Conservation (phyloP, 441 rosid genomes). For the Gossypium trilobum region DNA sequence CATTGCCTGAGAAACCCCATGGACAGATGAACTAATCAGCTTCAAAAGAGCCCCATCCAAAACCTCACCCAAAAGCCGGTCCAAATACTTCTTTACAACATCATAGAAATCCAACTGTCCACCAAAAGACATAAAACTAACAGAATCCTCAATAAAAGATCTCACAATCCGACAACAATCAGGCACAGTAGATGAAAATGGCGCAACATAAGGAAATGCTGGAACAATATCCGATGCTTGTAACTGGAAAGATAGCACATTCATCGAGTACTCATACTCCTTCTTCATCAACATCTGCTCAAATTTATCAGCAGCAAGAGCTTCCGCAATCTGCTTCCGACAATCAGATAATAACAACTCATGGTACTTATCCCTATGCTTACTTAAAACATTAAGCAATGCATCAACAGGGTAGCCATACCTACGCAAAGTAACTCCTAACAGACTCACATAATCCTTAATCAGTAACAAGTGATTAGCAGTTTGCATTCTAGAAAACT, state of each 20-base stretch:
- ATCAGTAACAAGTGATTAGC: slow-evolving; percentile 3
- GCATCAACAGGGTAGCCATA: background rate
- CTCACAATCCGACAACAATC: slow-evolving; percentile 5
- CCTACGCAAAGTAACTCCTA: slow-evolving; percentile 1
- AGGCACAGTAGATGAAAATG: background rate
- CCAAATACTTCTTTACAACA: slow-evolving; percentile 6
- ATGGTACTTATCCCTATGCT: slow-evolving; percentile 8
- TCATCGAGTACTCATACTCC: background rate
- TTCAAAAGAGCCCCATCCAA: slow-evolving; percentile 5
- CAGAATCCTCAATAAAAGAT: background rate
- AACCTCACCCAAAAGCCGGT: background rate
- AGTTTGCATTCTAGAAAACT: slow-evolving; percentile 3
- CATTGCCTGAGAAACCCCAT: background rate
- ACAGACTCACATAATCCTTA: slow-evolving; percentile 5
- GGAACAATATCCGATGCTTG: slow-evolving; percentile 3
- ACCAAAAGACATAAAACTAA: background rate
- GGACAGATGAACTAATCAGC: slow-evolving; percentile 3
- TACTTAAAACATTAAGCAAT: background rate
- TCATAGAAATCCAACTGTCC: background rate
- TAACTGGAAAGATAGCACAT: background rate
- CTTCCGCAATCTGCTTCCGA: background rate
- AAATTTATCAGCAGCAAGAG: slow-evolving; percentile 3
- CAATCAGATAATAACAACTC: background rate
- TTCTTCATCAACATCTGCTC: slow-evolving; percentile 4
- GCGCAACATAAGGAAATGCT: background rate